These are phyloP conservation scores for Salpingoeca rosetta DNA, from an alignment of 78 protist genomes.

Conservation along the genomic window DNA sequence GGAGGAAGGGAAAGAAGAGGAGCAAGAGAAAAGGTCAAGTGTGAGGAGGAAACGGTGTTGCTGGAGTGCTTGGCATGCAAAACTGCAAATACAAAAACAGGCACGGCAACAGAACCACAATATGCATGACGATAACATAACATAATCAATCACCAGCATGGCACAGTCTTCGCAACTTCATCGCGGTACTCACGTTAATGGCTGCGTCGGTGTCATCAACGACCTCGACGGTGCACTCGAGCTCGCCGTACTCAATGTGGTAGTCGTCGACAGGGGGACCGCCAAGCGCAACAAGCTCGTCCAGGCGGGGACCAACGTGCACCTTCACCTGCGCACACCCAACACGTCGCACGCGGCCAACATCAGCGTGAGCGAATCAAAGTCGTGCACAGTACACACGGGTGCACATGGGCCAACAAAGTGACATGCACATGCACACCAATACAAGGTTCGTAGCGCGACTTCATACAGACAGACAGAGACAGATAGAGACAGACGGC, in stretches of 20 bases:
- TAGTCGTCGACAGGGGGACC: not conserved
- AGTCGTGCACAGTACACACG: too few species aligned
- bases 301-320: not conserved
- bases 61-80: not conserved
- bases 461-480: too few species aligned
- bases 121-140: not conserved
- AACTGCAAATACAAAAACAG: not conserved
- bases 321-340: too few species aligned
- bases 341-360: too few species aligned
- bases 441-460: not conserved
- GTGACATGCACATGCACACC: slow-evolving; percentile 6
- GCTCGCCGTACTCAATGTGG: slow-evolving; percentile 18
- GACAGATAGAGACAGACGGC: not conserved
- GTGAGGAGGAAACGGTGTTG: not conserved
- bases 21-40: not conserved
- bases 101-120: not conserved
- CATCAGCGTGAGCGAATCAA: too few species aligned
- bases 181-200: too few species aligned
- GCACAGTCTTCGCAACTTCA: too few species aligned
- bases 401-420: not conserved
- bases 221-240: not conserved
- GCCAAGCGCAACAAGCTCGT: not conserved
- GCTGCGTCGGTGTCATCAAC: not conserved
- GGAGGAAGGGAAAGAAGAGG: slow-evolving; percentile 19
- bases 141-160: not conserved